Percentiles rank a stretch among this genome's conserved stretches.
phyloP scores from a whole-genome alignment of 805 yeast species.

The Yarrowia divulgata region DNA sequence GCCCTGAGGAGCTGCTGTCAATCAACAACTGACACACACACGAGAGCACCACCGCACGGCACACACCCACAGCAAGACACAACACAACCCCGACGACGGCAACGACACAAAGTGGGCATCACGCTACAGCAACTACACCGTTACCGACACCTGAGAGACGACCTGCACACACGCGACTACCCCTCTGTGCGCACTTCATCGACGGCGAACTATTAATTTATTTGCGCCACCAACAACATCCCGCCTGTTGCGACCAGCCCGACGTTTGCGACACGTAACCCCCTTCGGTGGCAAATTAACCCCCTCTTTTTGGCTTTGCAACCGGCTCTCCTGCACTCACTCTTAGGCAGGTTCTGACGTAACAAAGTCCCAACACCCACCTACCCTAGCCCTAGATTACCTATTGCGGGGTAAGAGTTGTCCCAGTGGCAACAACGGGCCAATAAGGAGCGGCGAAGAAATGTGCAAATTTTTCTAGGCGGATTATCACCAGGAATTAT shows the following conservation, averaged over 20 bases:
- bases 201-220: constrained; percentile 24
- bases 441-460: constrained; percentile 38
- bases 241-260: background rate
- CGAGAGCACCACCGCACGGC: constrained; percentile 23
- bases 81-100: constrained; percentile 28
- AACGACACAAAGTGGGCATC: constrained; percentile 14
- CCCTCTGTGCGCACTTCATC: background rate
- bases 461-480: constrained; percentile 40
- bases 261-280: constrained; percentile 30
- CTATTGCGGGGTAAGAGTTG: constrained; percentile 37
- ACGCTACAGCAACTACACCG: background rate
- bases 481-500: constrained; percentile 37
- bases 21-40: constrained; percentile 19
- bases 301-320: constrained; percentile 31
- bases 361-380: constrained; percentile 20
- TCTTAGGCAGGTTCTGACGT: constrained; percentile 33
- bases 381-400: constrained; percentile 31
- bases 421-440: constrained; percentile 39
- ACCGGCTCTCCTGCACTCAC: constrained; percentile 11
- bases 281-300: constrained; percentile 38
- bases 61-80: constrained; percentile 8
- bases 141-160: constrained; percentile 9
- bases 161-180: background rate
- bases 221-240: constrained; percentile 4
- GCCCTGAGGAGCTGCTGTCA: constrained; percentile 12